phyloP scores from a whole-genome alignment of 306 rosid genomes.

The Glycyrrhiza uralensis region DNA sequence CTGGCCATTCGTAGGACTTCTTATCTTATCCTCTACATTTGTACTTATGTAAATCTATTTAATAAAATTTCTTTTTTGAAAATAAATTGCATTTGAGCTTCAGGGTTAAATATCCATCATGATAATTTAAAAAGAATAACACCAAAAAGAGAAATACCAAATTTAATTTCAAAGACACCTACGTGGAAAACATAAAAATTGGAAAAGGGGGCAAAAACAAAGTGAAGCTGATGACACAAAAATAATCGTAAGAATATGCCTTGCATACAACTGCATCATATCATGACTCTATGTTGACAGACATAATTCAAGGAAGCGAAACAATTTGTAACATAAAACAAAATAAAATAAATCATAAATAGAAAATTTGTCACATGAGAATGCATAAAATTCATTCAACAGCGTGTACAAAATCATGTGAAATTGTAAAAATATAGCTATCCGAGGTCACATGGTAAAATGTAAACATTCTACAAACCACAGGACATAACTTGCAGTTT shows the following conservation, averaged over 20 bases:
- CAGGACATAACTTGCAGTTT: slow-evolving; percentile 14
- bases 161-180: neutral
- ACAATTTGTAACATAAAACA: neutral
- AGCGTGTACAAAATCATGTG: neutral
- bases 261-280: slow-evolving; percentile 5
- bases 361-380: neutral
- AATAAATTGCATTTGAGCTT: neutral
- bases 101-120: neutral
- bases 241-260: neutral
- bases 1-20: neutral
- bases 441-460: neutral
- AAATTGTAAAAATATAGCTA: neutral
- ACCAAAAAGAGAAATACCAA: neutral
- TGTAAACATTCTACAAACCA: neutral
- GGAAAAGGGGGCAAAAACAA: neutral
- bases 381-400: neutral
- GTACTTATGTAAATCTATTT: neutral
- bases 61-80: neutral
- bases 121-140: neutral
- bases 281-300: neutral
- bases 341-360: neutral
- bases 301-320: neutral
- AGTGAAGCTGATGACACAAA: neutral
- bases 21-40: neutral
- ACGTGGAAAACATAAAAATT: neutral